Evolutionary conservation across 2,329 filamentous ascomycete species (phyloP).

Genomic region (Alternaria viburni): DNA sequence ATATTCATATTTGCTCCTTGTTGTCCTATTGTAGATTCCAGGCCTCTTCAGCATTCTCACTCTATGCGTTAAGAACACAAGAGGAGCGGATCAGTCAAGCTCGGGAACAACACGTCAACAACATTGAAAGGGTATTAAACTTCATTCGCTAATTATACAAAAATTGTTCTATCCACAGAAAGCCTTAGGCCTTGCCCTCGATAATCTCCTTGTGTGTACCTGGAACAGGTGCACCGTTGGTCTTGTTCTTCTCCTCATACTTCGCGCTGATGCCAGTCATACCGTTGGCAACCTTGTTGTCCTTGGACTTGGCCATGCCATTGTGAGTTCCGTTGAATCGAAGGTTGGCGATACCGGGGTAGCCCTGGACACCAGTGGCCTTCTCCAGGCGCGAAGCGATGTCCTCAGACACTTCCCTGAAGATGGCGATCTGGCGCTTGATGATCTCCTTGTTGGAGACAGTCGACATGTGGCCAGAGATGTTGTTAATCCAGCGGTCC

Average conservation of each 20-base stretch:
- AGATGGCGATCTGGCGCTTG: conserved; percentile 70
- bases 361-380: conserved; percentile 67
- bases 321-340: conserved; percentile 68
- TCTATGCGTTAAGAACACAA: neutral
- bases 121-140: neutral
- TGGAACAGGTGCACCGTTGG: conserved; percentile 52
- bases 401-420: conserved; percentile 67
- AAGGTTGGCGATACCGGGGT: conserved; percentile 62
- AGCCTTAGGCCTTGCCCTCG: neutral
- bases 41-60: neutral
- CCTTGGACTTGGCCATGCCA: conserved; percentile 61
- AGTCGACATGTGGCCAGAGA: conserved; percentile 66
- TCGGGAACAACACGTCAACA: neutral
- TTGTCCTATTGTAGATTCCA: neutral
- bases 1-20: neutral
- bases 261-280: conserved; percentile 31
- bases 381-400: conserved; percentile 66
- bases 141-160: neutral
- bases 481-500: conserved; percentile 65
- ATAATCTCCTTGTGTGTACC: conserved; percentile 45
- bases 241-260: conserved; percentile 41
- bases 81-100: neutral
- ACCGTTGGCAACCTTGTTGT: conserved; percentile 59
- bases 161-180: neutral
- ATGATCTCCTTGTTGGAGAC: conserved; percentile 66